Base-by-base conservation (phyloP, 2,329 filamentous ascomycete genomes). In the Paraconiothyrium brasiliense region DNA sequence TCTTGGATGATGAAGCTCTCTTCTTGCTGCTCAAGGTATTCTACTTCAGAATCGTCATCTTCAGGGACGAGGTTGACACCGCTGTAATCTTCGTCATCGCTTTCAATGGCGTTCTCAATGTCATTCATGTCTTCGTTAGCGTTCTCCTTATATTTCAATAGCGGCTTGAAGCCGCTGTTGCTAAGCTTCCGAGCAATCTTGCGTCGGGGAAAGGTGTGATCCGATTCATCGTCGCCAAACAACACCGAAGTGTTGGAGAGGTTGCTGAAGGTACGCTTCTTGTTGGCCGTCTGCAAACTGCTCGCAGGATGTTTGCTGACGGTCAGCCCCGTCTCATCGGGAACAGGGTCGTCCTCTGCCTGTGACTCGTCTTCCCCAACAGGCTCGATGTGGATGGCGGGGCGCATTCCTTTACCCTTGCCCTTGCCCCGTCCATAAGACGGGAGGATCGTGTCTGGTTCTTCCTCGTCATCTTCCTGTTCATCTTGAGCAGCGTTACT, bases 51-150 rank as follows among this genome's bases (percentile, higher is more conserved):
- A 64, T 94, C 92, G 11, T 88, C 90, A 47, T 76, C 73, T 70
- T 94, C 92, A 68, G 87, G 92, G 63, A 96, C 90, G 54, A 93
- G 87, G 74, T 94, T 91, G 62, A 96, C 90, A 41, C 88, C 90
- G 57, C 85, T 87, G 71, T 93, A 91, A 62, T 90, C 87, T 64
- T 80, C 78, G 64, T 79, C 77, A 54, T 79, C 76, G 58, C 70
- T 75, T 54, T 76, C 75, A 54, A 78, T 77, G 48, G 74, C 76
- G 66, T 78, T 76, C 49, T 79, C 77, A 64, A 67, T 64, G n/a
- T 60, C 58, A 50, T 65, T 61, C 52, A 67, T 55, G 58, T 66
- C 47, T 9, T 63, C 60, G 37, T 71, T 60, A 39, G 68, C 66
- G 61, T 66, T 64, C 61, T 73, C 66, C 52, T 72, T 72, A 59